Percentiles rank a stretch among this genome's conserved stretches.
phyloP scores from a whole-genome alignment of 371 early-diverging fungal species.

The Zychaea mexicana region DNA sequence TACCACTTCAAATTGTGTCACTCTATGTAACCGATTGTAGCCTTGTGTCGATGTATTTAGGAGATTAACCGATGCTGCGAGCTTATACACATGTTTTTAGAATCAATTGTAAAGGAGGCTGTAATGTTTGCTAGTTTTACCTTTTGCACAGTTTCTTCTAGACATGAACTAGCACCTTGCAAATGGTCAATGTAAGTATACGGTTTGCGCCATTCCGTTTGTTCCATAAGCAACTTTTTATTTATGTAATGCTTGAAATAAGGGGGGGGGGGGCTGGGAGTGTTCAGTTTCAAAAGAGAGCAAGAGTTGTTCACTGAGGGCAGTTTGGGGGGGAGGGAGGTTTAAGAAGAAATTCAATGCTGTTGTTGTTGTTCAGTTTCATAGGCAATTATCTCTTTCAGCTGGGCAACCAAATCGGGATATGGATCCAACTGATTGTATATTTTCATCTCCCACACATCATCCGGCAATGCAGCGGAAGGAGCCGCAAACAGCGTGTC shows the following conservation, averaged over 20 bases:
- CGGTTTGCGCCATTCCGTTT: conserved; percentile 13
- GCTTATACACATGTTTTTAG: not conserved
- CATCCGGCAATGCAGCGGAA: conserved; percentile 27
- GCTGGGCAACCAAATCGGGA: conserved; percentile 52
- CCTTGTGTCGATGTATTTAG: conserved; percentile 1
- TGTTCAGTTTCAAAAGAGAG: not conserved
- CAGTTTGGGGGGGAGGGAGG: not conserved
- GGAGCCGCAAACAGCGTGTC: conserved; percentile 20
- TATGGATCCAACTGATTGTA: conserved; percentile 39
- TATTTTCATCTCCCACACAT: conserved; percentile 49
- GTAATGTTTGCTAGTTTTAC: not conserved
- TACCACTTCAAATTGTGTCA: conserved; percentile 11
- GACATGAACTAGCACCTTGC: not conserved
- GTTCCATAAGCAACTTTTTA: not conserved
- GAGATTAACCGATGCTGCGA: conserved; percentile 6
- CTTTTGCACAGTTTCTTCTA: conserved; percentile 2
- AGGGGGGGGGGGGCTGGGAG: not conserved
- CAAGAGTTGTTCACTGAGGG: not conserved
- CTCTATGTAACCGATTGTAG: conserved; percentile 5
- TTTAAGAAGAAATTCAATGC: not conserved
- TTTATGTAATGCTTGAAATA: not conserved
- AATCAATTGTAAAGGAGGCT: not conserved
- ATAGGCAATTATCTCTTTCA: conserved; percentile 61
- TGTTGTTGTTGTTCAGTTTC: conserved; percentile 33
- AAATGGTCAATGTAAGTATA: conserved; percentile 1